Evolutionary conservation across 192 early-diverging fungal species (phyloP).

Genomic region (Umbelopsis sp.): DNA sequence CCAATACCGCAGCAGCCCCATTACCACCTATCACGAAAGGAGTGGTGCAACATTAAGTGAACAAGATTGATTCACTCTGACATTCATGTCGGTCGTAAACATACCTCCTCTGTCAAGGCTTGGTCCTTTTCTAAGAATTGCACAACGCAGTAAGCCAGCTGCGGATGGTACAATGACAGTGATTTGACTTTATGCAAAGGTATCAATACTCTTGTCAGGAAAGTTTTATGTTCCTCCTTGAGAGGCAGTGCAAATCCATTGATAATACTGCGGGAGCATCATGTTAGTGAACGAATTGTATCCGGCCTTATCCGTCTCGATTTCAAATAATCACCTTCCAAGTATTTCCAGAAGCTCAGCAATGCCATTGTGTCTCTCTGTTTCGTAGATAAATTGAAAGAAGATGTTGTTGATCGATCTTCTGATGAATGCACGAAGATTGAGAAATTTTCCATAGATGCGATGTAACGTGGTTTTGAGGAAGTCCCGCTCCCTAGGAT

Average conservation of each 20-base stretch:
- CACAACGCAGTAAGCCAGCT: constrained; percentile 90
- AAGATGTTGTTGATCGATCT: constrained; percentile 93
- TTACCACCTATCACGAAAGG: constrained; percentile 42
- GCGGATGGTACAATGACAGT: constrained; percentile 85
- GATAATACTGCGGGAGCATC: constrained; percentile 85
- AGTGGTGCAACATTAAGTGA: not conserved
- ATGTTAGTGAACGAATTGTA: too few species aligned
- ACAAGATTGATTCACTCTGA: not conserved
- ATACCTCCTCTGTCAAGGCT: constrained; percentile 62
- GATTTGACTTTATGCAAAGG: constrained; percentile 90
- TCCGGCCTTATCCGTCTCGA: too few species aligned
- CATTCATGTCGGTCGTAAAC: not conserved
- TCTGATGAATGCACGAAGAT: constrained; percentile 87
- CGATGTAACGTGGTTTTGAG: constrained; percentile 90
- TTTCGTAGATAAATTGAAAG: constrained; percentile 90
- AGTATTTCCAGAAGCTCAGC: constrained; percentile 91
- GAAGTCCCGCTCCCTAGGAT: constrained; percentile 90
- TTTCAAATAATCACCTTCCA: constrained; percentile 74
- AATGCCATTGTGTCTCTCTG: constrained; percentile 88
- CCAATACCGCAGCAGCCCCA: constrained; percentile 86
- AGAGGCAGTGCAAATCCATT: constrained; percentile 92
- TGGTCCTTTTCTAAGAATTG: constrained; percentile 95
- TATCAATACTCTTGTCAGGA: constrained; percentile 82
- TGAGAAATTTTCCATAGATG: constrained; percentile 93
- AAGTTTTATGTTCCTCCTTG: constrained; percentile 92